These are phyloP conservation scores for Thuidium tamariscinum DNA, from an alignment of 225 moss, liverwort and hornwort species.

Conservation along the genomic window DNA sequence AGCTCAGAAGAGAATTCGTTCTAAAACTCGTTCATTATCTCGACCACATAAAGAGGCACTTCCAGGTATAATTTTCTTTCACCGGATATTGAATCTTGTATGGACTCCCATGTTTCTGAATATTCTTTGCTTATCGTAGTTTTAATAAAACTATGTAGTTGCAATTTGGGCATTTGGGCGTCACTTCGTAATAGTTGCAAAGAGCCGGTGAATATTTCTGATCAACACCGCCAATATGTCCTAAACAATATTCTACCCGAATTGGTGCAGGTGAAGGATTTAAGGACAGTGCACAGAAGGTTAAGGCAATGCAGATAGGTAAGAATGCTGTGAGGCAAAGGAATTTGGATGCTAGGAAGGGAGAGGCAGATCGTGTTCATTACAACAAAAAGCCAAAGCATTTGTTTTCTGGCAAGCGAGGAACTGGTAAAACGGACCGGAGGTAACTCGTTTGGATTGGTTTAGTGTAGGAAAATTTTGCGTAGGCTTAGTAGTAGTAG, in stretches of 20 bases:
- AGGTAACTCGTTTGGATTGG: constrained; percentile 32
- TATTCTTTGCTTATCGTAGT: background rate
- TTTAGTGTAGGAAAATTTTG: background rate
- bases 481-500: constrained; percentile 6
- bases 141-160: background rate
- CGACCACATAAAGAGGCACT: constrained; percentile 73
- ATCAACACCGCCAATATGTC: background rate
- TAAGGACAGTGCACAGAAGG: constrained; percentile 84
- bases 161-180: background rate
- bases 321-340: constrained; percentile 86
- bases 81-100: no score
- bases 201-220: background rate
- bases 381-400: constrained; percentile 97
- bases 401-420: constrained; percentile 91
- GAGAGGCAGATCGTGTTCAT: constrained; percentile 91
- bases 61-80: constrained; percentile 36
- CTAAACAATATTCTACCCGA: background rate
- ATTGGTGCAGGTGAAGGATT: constrained; percentile 59
- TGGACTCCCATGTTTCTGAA: background rate
- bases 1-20: constrained; percentile 58
- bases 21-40: constrained; percentile 70
- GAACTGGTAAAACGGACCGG: constrained; percentile 90
- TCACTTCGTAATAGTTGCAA: background rate
- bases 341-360: constrained; percentile 85
- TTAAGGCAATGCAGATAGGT: constrained; percentile 83